A percentile compares a stretch with the other conserved stretches of the same genome.
These are phyloP conservation scores for Paramyrothecium roridum DNA, from an alignment of 2,329 filamentous ascomycete species.

Conservation along the genomic window DNA sequence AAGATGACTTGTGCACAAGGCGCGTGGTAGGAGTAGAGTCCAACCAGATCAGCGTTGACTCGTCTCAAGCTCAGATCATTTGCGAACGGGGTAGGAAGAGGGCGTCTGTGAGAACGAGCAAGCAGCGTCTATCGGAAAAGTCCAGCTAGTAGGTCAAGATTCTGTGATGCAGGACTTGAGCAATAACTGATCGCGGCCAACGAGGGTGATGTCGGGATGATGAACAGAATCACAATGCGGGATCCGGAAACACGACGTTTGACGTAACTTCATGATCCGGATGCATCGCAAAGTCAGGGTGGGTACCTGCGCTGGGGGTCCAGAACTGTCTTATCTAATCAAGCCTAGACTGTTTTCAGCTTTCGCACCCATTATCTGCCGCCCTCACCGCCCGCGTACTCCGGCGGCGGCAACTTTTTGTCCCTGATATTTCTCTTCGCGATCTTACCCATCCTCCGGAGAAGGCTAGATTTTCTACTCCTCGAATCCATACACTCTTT, in stretches of 20 bases:
- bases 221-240: too few species aligned
- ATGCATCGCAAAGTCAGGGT: too few species aligned
- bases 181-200: too few species aligned
- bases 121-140: too few species aligned
- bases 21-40: constrained; percentile 33
- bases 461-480: neutral
- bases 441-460: neutral
- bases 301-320: too few species aligned
- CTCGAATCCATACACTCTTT: constrained; percentile 8
- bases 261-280: too few species aligned
- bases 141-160: too few species aligned
- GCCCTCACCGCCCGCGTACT: neutral
- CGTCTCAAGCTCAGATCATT: constrained; percentile 26
- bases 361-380: neutral
- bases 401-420: neutral
- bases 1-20: constrained; percentile 21
- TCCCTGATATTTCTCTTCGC: neutral
- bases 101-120: too few species aligned
- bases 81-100: constrained; percentile 3
- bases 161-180: too few species aligned
- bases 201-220: too few species aligned
- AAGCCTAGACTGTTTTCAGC: neutral
- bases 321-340: neutral
- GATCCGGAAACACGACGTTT: too few species aligned
- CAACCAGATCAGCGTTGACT: constrained; percentile 40